These are phyloP conservation scores for Picea sitchensis DNA, from an alignment of 75 land plant genomes.

Conservation along the genomic window DNA sequence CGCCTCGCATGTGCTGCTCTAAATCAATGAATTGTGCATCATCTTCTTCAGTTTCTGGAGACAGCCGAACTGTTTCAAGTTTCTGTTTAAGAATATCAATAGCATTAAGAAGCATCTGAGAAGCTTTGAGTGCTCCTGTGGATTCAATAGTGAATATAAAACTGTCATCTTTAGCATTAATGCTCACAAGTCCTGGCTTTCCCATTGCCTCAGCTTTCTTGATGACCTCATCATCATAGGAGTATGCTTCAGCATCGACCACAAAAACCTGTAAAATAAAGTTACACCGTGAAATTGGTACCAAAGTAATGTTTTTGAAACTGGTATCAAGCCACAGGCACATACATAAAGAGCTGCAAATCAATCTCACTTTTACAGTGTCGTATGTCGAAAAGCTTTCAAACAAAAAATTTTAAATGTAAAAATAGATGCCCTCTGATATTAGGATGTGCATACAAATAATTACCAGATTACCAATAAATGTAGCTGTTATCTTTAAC, in stretches of 20 bases:
- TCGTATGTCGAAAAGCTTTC: too few relatives aligned
- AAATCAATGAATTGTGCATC: slow-evolving; percentile 84
- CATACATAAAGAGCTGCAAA: too few relatives aligned
- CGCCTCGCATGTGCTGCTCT: slow-evolving; percentile 75
- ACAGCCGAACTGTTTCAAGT: slow-evolving; percentile 84
- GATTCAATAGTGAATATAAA: slow-evolving; percentile 97
- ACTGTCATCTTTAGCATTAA: slow-evolving; percentile 84
- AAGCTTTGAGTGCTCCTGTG: slow-evolving; percentile 90
- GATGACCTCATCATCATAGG: slow-evolving; percentile 93
- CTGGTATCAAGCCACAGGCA: background rate
- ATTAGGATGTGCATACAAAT: background rate
- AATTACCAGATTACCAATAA: background rate
- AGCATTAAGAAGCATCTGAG: slow-evolving; percentile 85
- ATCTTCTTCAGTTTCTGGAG: slow-evolving; percentile 69
- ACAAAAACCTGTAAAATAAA: slow-evolving; percentile 64
- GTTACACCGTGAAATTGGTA: background rate
- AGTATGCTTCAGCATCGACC: slow-evolving; percentile 88
- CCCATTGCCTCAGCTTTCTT: slow-evolving; percentile 99
- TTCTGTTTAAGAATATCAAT: slow-evolving; percentile 80
- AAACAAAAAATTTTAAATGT: background rate
- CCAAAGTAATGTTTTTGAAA: background rate
- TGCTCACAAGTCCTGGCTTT: slow-evolving; percentile 91
- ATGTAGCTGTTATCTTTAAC: background rate
- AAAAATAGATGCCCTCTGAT: background rate
- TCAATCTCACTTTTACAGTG: too few relatives aligned